Conservation (phyloP, 441 rosid species). For the Gossypium gossypioides region DNA sequence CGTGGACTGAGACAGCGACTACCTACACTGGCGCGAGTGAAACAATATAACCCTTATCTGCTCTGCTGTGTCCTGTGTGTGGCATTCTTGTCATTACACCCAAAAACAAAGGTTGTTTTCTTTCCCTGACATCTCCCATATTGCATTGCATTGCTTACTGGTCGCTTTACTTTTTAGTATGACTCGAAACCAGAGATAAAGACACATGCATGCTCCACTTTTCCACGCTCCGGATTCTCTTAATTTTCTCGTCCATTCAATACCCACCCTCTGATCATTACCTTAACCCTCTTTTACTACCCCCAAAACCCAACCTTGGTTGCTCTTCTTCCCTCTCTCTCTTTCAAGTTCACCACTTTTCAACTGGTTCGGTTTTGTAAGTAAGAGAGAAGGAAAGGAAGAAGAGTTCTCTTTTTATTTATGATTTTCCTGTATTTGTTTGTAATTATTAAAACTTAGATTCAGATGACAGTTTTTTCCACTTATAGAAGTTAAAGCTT, state of each 20-base stretch:
- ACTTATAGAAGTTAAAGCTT: conserved; percentile 28
- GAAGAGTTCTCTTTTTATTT: conserved; percentile 15
- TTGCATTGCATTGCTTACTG: conserved; percentile 6
- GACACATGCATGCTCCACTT: conserved; percentile 65
- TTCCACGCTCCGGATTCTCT: conserved; percentile 44
- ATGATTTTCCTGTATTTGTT: conserved; percentile 11
- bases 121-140: conserved; percentile 17
- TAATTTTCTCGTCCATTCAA: conserved; percentile 11
- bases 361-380: conserved; percentile 9
- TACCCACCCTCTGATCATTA: conserved; percentile 36
- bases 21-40: background rate
- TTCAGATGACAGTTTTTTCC: conserved; percentile 23
- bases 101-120: conserved; percentile 10
- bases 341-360: background rate
- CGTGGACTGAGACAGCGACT: conserved; percentile 18
- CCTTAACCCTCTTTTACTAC: conserved; percentile 26
- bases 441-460: conserved; percentile 26
- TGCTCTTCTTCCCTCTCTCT: background rate
- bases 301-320: background rate
- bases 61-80: background rate
- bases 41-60: conserved; percentile 13
- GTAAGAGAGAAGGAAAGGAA: background rate
- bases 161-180: conserved; percentile 19
- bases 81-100: conserved; percentile 24
- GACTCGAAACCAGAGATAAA: conserved; percentile 45